Evolutionary conservation across 495 filamentous ascomycete genomes (phyloP).

Genomic region (Hypoxylon crocopeplum): DNA sequence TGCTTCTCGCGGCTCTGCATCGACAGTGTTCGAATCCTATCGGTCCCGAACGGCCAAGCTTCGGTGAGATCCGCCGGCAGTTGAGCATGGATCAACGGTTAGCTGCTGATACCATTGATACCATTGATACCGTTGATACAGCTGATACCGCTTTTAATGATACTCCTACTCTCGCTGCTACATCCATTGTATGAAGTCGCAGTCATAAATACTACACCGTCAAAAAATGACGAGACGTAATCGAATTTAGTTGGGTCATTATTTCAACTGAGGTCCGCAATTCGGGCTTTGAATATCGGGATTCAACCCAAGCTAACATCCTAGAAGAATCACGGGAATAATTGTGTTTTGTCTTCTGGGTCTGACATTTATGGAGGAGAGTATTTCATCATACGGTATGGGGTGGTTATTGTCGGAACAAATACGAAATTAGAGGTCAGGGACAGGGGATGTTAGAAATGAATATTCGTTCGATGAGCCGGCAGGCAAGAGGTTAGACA

Average conservation of each 20-base stretch:
- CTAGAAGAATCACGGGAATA: slow-evolving; percentile 17
- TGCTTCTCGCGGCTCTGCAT: slow-evolving; percentile 31
- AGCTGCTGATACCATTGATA: slow-evolving; percentile 1
- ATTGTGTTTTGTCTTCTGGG: slow-evolving; percentile 6
- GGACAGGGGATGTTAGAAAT: slow-evolving; percentile 1
- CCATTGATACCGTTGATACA: neutral
- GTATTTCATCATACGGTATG: slow-evolving; percentile 22
- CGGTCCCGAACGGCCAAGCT: slow-evolving; percentile 17
- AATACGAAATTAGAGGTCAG: slow-evolving; percentile 5
- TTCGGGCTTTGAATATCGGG: slow-evolving; percentile 30
- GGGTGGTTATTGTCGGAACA: slow-evolving; percentile 17
- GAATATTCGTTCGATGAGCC: too few species aligned
- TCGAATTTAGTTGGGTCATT: neutral
- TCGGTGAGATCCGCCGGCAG: slow-evolving; percentile 34
- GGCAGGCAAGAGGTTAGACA: too few species aligned
- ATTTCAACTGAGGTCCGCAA: slow-evolving; percentile 5
- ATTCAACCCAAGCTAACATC: slow-evolving; percentile 7
- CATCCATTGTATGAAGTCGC: slow-evolving; percentile 13
- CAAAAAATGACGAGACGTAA: neutral
- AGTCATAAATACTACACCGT: slow-evolving; percentile 19
- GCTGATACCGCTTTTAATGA: neutral
- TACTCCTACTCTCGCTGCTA: too few species aligned
- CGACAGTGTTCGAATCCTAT: slow-evolving; percentile 20
- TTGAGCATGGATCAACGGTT: slow-evolving; percentile 27
- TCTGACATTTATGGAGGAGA: neutral